A percentile compares a stretch with the other conserved stretches of the same genome.
Conservation (phyloP, 2,329 filamentous ascomycete genomes). For the Onygena corvina region DNA sequence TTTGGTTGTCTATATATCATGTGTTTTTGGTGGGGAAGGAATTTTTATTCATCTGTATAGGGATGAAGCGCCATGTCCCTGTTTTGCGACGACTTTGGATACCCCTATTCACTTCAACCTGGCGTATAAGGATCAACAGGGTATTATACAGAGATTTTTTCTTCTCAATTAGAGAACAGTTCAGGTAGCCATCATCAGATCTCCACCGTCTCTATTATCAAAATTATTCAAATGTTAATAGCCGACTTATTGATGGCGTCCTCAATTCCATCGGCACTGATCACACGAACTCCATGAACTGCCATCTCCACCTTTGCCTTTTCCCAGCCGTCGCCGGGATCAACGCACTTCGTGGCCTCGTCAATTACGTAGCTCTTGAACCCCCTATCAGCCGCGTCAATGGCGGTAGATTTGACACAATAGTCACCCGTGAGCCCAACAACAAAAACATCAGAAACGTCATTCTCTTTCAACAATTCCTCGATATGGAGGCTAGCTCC, state of each 20-base stretch:
- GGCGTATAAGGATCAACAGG: background rate
- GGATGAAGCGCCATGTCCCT: background rate
- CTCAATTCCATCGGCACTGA: slow-evolving; percentile 39
- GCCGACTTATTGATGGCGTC: slow-evolving; percentile 1
- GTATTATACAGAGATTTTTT: background rate
- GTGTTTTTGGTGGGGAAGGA: background rate
- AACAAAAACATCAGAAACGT: slow-evolving; percentile 68
- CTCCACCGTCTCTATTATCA: background rate
- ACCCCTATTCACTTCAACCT: background rate
- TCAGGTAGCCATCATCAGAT: background rate
- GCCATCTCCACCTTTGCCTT: slow-evolving; percentile 44
- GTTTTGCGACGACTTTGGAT: background rate
- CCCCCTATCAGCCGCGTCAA: slow-evolving; percentile 63
- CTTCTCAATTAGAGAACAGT: background rate
- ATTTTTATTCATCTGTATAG: no score
- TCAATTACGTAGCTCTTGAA: slow-evolving; percentile 65
- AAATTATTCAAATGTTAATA: background rate
- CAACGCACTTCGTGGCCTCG: slow-evolving; percentile 66
- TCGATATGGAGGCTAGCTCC: slow-evolving; percentile 48
- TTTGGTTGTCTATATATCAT: background rate
- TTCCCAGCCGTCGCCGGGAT: slow-evolving; percentile 46
- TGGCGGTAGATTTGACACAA: slow-evolving; percentile 71
- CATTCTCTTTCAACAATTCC: slow-evolving; percentile 42
- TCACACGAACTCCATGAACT: slow-evolving; percentile 49
- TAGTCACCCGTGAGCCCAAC: slow-evolving; percentile 81